Percentiles rank a stretch among this genome's conserved stretches.
Conservation (phyloP, 176 grass and related monocot species). For the Chrysopogon serrulatus region DNA sequence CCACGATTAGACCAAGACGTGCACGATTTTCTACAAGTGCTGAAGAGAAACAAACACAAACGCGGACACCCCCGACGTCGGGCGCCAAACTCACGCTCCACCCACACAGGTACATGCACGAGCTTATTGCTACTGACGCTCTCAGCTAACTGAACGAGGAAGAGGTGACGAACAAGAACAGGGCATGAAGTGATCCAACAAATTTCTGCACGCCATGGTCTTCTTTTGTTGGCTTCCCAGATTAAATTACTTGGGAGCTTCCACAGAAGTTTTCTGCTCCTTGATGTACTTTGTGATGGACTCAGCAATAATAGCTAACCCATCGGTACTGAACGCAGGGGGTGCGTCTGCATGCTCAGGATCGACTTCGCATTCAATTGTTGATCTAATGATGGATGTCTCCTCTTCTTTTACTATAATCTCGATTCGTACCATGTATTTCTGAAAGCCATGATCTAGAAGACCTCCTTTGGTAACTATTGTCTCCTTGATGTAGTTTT, state of each 20-base stretch:
- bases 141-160: not conserved
- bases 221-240: not conserved
- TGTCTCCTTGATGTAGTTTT: conserved; percentile 30
- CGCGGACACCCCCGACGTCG: too few relatives aligned
- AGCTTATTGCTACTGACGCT: too few relatives aligned
- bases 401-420: not conserved
- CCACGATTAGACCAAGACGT: too few relatives aligned
- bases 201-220: not conserved
- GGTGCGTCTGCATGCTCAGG: not conserved
- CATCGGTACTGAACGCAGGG: not conserved
- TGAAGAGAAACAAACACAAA: too few relatives aligned
- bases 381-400: conserved; percentile 18
- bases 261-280: not conserved
- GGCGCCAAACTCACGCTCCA: too few relatives aligned
- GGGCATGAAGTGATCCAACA: too few relatives aligned
- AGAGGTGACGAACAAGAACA: not conserved
- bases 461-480: conserved; percentile 8
- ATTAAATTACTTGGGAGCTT: not conserved
- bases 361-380: conserved; percentile 21
- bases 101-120: too few relatives aligned
- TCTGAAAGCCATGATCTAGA: conserved; percentile 18
- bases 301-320: conserved; percentile 25
- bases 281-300: conserved; percentile 31
- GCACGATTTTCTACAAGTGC: too few relatives aligned
- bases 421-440: conserved; percentile 20